A percentile compares a stretch with the other conserved stretches of the same genome.
Evolutionary conservation across 2,329 filamentous ascomycete genomes (phyloP).

Genomic region (Paecilomyces niveus): DNA sequence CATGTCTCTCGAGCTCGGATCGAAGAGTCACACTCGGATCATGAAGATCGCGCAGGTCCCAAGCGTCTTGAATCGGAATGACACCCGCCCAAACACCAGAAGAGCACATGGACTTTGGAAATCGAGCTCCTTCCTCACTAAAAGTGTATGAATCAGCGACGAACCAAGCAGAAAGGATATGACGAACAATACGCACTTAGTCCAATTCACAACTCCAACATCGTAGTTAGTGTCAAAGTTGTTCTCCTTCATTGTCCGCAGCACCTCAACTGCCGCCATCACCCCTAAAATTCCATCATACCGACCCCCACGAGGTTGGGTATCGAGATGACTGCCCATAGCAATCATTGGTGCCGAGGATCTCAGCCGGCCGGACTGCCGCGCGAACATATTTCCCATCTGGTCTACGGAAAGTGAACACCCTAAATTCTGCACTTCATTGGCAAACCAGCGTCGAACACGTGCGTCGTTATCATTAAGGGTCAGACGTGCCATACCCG

Average conservation of each 20-base stretch:
- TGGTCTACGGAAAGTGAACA: conserved; percentile 59
- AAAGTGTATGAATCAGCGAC: too few species aligned
- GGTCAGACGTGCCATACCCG: conserved; percentile 63
- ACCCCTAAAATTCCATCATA: conserved; percentile 65
- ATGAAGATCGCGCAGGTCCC: conserved; percentile 52
- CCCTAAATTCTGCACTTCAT: conserved; percentile 52
- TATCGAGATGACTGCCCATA: conserved; percentile 49
- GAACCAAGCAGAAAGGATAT: too few species aligned
- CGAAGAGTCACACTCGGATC: conserved; percentile 50
- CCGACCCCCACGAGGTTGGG: conserved; percentile 39
- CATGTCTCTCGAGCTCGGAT: conserved; percentile 59
- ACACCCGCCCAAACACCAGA: conserved; percentile 67
- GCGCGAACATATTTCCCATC: conserved; percentile 75
- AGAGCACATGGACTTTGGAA: conserved; percentile 64
- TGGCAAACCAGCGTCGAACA: conserved; percentile 63
- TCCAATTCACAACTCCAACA: conserved; percentile 72
- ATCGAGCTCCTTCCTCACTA: conserved; percentile 71
- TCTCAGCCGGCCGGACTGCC: conserved; percentile 54
- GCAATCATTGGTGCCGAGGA: conserved; percentile 59
- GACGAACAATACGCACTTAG: conserved; percentile 44
- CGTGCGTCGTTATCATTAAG: conserved; percentile 61
- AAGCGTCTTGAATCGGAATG: conserved; percentile 54
- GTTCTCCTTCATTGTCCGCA: conserved; percentile 61
- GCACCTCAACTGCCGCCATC: conserved; percentile 63
- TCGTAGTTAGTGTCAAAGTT: conserved; percentile 62